Evolutionary conservation across 495 filamentous ascomycete genomes (phyloP).

Genomic region (Emericellopsis terricola): DNA sequence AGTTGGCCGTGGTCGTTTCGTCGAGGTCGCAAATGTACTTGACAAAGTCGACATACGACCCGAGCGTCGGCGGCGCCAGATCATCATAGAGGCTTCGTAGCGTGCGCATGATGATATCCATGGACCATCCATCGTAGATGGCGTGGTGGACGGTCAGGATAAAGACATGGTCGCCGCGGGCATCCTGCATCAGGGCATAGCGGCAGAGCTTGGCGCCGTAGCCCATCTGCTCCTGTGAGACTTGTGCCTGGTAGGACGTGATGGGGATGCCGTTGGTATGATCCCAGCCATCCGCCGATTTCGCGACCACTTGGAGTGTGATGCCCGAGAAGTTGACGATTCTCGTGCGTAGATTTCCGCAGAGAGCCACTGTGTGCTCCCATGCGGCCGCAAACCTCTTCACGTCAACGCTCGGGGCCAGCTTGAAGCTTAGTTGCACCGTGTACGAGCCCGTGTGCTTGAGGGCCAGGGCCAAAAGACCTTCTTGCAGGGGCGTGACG

Average conservation of each 20-base stretch:
- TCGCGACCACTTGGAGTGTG: conserved; percentile 8
- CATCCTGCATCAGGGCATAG: neutral
- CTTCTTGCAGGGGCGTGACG: conserved; percentile 38
- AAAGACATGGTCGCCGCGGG: conserved; percentile 10
- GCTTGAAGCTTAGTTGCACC: neutral
- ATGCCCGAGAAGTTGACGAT: conserved; percentile 3
- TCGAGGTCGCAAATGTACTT: neutral
- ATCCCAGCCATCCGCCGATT: neutral
- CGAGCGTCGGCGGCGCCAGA: neutral
- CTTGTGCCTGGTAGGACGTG: neutral
- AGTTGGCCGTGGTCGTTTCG: neutral
- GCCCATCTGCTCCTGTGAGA: neutral
- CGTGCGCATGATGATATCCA: neutral
- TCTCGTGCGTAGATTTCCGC: conserved; percentile 1
- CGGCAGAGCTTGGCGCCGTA: neutral
- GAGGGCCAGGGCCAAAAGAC: conserved; percentile 5
- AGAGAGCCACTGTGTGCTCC: conserved; percentile 1
- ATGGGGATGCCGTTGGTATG: too few relatives aligned
- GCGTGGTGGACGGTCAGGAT: conserved; percentile 24
- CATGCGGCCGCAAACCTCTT: neutral
- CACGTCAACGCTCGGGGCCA: neutral
- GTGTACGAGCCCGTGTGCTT: conserved; percentile 1
- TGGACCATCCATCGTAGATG: conserved; percentile 5
- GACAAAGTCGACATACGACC: neutral
- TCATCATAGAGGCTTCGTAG: neutral